Conservation (phyloP, 441 rosid genomes). For the Pelargonium australe region DNA sequence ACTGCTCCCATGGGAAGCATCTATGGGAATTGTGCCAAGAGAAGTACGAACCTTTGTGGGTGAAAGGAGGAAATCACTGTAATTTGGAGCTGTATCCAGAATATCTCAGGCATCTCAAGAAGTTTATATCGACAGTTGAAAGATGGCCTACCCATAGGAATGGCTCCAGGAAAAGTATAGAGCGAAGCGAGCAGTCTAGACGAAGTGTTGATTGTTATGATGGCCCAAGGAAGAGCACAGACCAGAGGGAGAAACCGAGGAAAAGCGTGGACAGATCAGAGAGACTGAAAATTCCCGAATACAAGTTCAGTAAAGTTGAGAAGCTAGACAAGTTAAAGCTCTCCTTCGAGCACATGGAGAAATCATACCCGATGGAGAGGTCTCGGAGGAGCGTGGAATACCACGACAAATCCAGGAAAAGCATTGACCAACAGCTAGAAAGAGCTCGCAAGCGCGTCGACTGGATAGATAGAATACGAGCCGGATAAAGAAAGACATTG, state of each 20-base stretch:
- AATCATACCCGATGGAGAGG: constrained; percentile 51
- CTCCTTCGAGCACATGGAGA: constrained; percentile 53
- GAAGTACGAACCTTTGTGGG: constrained; percentile 65
- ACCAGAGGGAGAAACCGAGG: constrained; percentile 46
- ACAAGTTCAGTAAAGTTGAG: constrained; percentile 57
- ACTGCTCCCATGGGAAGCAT: constrained; percentile 64
- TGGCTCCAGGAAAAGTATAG: constrained; percentile 46
- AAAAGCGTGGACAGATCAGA: constrained; percentile 40
- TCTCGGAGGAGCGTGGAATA: constrained; percentile 61
- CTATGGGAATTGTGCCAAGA: constrained; percentile 68
- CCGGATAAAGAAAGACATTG: constrained; percentile 6
- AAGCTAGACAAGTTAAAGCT: constrained; percentile 42
- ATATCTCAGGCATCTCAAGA: constrained; percentile 59
- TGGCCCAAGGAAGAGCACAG: constrained; percentile 50
- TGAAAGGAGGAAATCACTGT: constrained; percentile 61
- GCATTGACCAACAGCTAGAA: constrained; percentile 37
- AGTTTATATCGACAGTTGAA: constrained; percentile 48
- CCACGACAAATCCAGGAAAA: constrained; percentile 46
- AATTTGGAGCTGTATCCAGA: constrained; percentile 56
- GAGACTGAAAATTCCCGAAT: constrained; percentile 51
- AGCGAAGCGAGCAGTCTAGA: constrained; percentile 44
- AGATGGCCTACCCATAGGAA: constrained; percentile 42
- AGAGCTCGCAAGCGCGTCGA: constrained; percentile 58
- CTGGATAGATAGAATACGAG: constrained; percentile 54
- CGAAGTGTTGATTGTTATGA: constrained; percentile 51